A percentile compares a stretch with the other conserved stretches of the same genome.
Evolutionary conservation across 805 yeast genomes (phyloP).

Genomic region (Wickerhamomyces xylosicus): DNA sequence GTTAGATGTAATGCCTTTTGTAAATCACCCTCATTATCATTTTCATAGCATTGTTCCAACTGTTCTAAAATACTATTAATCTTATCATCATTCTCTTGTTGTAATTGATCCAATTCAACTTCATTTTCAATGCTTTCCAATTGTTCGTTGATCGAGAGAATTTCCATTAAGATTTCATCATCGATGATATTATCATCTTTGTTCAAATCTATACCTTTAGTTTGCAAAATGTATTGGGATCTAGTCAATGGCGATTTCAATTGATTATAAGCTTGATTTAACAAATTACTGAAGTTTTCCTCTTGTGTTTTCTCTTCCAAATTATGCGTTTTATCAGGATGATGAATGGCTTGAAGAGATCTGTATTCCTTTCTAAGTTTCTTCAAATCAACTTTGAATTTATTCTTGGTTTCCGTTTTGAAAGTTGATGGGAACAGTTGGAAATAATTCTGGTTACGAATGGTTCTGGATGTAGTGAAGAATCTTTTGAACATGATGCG

Average conservation of each 20-base stretch:
- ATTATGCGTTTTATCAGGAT: slow-evolving; percentile 55
- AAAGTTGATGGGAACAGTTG: slow-evolving; percentile 68
- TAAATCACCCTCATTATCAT: slow-evolving; percentile 39
- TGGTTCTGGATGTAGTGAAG: slow-evolving; percentile 3
- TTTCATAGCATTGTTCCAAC: slow-evolving; percentile 36
- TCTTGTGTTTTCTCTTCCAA: slow-evolving; percentile 14
- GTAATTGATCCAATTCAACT: slow-evolving; percentile 43
- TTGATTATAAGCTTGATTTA: slow-evolving; percentile 73
- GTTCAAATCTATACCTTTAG: slow-evolving; percentile 40
- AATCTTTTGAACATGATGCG: slow-evolving; percentile 5
- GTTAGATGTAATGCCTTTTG: slow-evolving; percentile 55
- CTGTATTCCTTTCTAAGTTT: slow-evolving; percentile 68
- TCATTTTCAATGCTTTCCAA: slow-evolving; percentile 56
- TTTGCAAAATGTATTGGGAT: slow-evolving; percentile 46
- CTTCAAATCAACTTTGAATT: slow-evolving; percentile 44
- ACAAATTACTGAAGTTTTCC: slow-evolving; percentile 34
- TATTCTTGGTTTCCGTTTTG: slow-evolving; percentile 41
- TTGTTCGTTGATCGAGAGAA: slow-evolving; percentile 78
- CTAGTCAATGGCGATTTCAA: slow-evolving; percentile 62
- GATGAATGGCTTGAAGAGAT: slow-evolving; percentile 57
- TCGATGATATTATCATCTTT: slow-evolving; percentile 49
- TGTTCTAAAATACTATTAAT: slow-evolving; percentile 33
- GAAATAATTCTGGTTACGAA: slow-evolving; percentile 30
- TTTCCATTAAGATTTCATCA: slow-evolving; percentile 56
- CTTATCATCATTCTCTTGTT: slow-evolving; percentile 45